Conservation (phyloP, 2,329 filamentous ascomycete genomes). For the Ceratocystis lukuohia region DNA sequence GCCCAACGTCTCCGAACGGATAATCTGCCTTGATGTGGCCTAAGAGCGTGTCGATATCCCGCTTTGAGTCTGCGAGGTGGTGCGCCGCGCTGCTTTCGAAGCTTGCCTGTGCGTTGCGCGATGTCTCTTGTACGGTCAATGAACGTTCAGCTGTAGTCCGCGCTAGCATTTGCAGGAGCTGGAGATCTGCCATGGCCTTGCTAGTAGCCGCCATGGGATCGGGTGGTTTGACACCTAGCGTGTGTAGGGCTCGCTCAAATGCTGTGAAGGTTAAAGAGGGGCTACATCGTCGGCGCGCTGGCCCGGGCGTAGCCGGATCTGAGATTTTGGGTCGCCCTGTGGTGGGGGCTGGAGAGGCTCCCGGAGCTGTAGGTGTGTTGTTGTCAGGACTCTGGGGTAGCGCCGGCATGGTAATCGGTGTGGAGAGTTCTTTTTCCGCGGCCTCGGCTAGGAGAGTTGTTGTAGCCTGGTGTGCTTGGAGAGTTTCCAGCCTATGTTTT, state of each 20-base stretch:
- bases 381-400: neutral
- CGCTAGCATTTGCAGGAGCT: neutral
- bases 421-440: neutral
- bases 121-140: conserved; percentile 33
- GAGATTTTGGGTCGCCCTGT: neutral
- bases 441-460: neutral
- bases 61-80: conserved; percentile 35
- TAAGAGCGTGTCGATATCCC: conserved; percentile 36
- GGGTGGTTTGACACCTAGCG: neutral
- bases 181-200: neutral
- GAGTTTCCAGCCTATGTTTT: neutral
- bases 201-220: neutral
- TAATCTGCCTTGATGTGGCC: conserved; percentile 43
- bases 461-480: conserved; percentile 1
- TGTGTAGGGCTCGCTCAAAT: neutral
- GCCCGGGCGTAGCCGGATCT: neutral
- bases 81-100: conserved; percentile 34
- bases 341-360: neutral
- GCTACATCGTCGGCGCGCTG: neutral
- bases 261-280: neutral
- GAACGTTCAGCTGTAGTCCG: conserved; percentile 30
- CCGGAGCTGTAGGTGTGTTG: neutral
- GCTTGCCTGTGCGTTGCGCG: conserved; percentile 34
- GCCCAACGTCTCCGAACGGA: conserved; percentile 33
- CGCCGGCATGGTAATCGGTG: neutral